These are phyloP conservation scores for Ehretia macrophylla DNA, from an alignment of 257 asterid species.

Conservation along the genomic window DNA sequence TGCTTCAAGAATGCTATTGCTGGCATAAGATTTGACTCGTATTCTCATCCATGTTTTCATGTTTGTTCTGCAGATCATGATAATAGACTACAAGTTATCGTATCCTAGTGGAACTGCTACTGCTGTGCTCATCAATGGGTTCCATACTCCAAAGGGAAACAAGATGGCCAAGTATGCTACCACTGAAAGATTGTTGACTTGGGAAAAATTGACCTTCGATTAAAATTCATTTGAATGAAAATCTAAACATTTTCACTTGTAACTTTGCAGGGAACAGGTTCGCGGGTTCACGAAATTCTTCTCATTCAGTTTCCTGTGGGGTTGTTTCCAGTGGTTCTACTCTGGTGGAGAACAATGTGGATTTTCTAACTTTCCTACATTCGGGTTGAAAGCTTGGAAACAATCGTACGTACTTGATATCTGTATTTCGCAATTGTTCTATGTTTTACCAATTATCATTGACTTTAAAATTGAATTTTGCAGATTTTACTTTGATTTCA, in stretches of 20 bases:
- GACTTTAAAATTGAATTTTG: background rate
- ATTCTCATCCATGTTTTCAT: background rate
- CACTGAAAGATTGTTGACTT: background rate
- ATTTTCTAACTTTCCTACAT: conserved; percentile 24
- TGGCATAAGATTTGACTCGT: background rate
- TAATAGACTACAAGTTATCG: conserved; percentile 50
- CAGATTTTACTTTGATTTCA: conserved; percentile 13
- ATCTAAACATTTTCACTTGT: background rate
- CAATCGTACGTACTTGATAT: conserved; percentile 16
- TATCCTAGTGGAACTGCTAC: conserved; percentile 79
- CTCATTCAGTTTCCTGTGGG: conserved; percentile 28
- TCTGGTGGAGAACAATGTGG: conserved; percentile 29
- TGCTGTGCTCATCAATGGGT: conserved; percentile 71
- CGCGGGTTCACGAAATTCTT: conserved; percentile 26
- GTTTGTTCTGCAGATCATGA: conserved; percentile 40
- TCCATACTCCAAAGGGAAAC: conserved; percentile 59
- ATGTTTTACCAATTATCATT: background rate
- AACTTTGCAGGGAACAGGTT: conserved; percentile 28
- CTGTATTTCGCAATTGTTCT: background rate
- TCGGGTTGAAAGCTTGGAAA: conserved; percentile 29
- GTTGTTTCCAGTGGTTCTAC: conserved; percentile 33
- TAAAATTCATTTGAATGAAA: background rate
- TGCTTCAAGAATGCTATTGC: too few species aligned
- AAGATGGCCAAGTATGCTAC: conserved; percentile 47
- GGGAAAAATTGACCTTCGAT: background rate